phyloP scores from a whole-genome alignment of 352 stramenopile genomes.

The Globisporangium sylvaticum region DNA sequence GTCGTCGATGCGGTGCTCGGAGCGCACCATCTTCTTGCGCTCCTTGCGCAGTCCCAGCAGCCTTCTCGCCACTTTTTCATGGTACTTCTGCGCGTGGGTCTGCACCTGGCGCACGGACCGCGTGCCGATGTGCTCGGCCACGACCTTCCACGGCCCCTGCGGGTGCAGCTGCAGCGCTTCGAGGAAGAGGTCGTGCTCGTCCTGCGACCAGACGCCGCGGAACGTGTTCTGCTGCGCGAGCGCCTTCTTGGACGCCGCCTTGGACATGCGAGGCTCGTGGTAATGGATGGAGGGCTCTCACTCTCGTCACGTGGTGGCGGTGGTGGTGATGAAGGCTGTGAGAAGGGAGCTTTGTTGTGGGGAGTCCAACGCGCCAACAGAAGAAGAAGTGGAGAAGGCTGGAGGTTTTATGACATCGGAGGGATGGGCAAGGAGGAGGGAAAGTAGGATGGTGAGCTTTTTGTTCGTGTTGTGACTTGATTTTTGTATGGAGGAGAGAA shows the following conservation, averaged over 20 bases:
- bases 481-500: neutral
- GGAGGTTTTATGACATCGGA: neutral
- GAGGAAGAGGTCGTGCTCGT: slow-evolving; percentile 64
- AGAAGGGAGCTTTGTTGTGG: neutral
- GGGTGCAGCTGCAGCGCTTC: slow-evolving; percentile 45
- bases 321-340: neutral
- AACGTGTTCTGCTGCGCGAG: slow-evolving; percentile 11
- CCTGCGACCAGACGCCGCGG: slow-evolving; percentile 39
- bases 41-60: slow-evolving; percentile 44
- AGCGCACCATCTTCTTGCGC: slow-evolving; percentile 25
- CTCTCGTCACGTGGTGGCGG: neutral
- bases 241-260: neutral
- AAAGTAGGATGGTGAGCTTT: neutral
- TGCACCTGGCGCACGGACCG: slow-evolving; percentile 55
- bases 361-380: too few relatives aligned
- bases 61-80: slow-evolving; percentile 49
- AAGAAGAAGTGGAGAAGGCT: too few relatives aligned
- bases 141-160: slow-evolving; percentile 44
- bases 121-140: slow-evolving; percentile 46
- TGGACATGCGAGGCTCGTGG: neutral
- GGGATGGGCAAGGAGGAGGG: neutral
- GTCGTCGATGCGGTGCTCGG: slow-evolving; percentile 56
- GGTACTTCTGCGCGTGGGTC: slow-evolving; percentile 62
- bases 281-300: neutral
- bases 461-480: neutral